Evolutionary conservation across 2,329 filamentous ascomycete genomes (phyloP).

Genomic region (Davidsoniella virescens): DNA sequence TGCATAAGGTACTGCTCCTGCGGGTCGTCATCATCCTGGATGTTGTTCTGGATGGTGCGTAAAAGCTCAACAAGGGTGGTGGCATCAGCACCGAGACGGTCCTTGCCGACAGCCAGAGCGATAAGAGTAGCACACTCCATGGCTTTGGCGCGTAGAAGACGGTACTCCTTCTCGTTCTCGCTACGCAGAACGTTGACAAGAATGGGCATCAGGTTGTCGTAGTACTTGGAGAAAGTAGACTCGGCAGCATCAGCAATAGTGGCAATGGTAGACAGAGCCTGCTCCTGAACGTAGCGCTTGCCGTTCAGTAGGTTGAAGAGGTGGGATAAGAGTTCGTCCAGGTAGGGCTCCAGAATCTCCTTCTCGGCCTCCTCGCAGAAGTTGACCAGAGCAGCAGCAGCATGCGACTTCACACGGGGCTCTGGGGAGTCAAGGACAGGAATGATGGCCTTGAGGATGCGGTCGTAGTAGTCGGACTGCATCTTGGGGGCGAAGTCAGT

Average conservation of each 20-base stretch:
- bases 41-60: slow-evolving; percentile 69
- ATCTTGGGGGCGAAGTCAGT: slow-evolving; percentile 96
- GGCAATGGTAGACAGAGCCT: slow-evolving; percentile 91
- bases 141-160: slow-evolving; percentile 82
- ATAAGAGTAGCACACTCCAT: slow-evolving; percentile 99
- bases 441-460: slow-evolving; percentile 78
- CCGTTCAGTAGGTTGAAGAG: slow-evolving; percentile 78
- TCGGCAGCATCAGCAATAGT: slow-evolving; percentile 98
- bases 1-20: slow-evolving; percentile 95
- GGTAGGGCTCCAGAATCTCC: slow-evolving; percentile 75
- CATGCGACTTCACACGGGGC: slow-evolving; percentile 88
- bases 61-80: slow-evolving; percentile 75
- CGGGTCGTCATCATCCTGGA: slow-evolving; percentile 83
- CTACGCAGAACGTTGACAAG: slow-evolving; percentile 77
- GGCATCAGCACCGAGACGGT: slow-evolving; percentile 76
- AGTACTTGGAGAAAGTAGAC: slow-evolving; percentile 86
- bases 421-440: slow-evolving; percentile 82
- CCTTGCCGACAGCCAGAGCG: slow-evolving; percentile 83
- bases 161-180: slow-evolving; percentile 85
- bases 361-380: slow-evolving; percentile 98
- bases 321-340: slow-evolving; percentile 71
- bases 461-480: slow-evolving; percentile 87
- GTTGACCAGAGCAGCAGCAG: slow-evolving; percentile 93
- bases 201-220: slow-evolving; percentile 87
- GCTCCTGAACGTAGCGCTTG: slow-evolving; percentile 94